These are phyloP conservation scores for Cryphonectria japonica DNA, from an alignment of 2,329 filamentous ascomycete genomes.

Conservation along the genomic window DNA sequence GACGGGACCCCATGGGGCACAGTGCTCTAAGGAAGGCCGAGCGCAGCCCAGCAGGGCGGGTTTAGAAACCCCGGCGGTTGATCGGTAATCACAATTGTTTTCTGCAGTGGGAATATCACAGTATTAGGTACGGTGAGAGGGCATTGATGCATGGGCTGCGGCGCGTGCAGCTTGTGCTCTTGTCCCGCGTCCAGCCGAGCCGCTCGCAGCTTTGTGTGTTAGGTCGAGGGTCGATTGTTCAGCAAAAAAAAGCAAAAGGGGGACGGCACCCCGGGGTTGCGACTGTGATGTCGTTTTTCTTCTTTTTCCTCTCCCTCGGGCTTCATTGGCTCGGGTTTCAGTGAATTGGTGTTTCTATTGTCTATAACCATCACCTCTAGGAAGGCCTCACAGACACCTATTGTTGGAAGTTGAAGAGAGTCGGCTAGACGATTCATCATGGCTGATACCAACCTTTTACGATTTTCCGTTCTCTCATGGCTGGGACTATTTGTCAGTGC, in stretches of 20 bases:
- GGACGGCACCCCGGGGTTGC: not conserved
- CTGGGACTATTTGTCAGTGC: constrained; percentile 43
- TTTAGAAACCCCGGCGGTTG: not conserved
- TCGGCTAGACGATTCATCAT: constrained; percentile 4
- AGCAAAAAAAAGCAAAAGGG: constrained; percentile 17
- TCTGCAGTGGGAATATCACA: not conserved
- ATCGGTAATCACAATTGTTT: not conserved
- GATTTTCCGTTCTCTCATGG: constrained; percentile 46
- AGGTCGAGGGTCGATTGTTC: not conserved
- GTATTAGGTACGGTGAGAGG: not conserved
- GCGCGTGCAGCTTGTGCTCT: constrained; percentile 1
- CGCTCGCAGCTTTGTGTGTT: not conserved
- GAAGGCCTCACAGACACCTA: not conserved
- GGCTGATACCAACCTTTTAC: constrained; percentile 36
- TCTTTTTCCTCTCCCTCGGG: not conserved
- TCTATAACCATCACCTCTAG: not conserved
- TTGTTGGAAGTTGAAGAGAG: not conserved
- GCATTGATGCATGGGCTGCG: not conserved
- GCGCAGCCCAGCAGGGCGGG: not conserved
- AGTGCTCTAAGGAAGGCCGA: not conserved
- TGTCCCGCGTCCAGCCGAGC: constrained; percentile 30
- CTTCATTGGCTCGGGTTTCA: not conserved
- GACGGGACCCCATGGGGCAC: not conserved
- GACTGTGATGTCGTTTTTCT: not conserved
- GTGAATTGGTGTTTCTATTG: not conserved